Evolutionary conservation across 73 alveolate genomes (phyloP), one percentile per base, ranked within the genome.

Genomic region (Blepharisma stoltei): DNA sequence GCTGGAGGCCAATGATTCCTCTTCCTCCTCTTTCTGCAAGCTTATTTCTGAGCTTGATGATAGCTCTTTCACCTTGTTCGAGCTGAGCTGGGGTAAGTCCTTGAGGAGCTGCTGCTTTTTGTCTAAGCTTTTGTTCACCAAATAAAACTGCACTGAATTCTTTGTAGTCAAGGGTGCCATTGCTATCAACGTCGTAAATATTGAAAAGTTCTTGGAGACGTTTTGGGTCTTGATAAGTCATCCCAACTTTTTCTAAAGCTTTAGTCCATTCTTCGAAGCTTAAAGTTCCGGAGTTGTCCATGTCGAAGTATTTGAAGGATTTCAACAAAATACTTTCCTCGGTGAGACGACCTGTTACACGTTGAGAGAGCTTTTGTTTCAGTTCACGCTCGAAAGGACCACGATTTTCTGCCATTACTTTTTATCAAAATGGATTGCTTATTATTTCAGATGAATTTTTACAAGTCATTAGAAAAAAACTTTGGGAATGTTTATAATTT

Each of bases 251-350:
- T 77, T 83, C 91, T 55, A 91, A 82, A 21, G 95, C 92, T 68
- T 91, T 91, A 75, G 86, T 77, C 78, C 88, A 91, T 67, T 84
- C 94, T n/a, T 86, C 89, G 9, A 84, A 80, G 80, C 83, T 90
- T 65, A 84, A 81, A 52, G 86, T 71, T 23, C 95, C 97, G 69
- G 83, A 80, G 77, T 85, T 85, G 71, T 91, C 86, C 69, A 92
- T 83, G 77, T 92, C 98, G 83, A 89, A 92, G 89, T 92, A 92
- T 85, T 92, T 92, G 88, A 92, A 92, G 44, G 96, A 80, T 79
- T 85, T 89, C 82, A 89, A 45, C 54, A 92, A 88, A 71, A 87
- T 92, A 71, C 80, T 81, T 84, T 92, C 98, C 82, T 92, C 98
- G 23, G 95, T 78, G 44, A 76, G 54, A 78, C 81, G 84, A 75